Conservation (phyloP, 176 grass and related monocot genomes). For the Oryza meyeriana region DNA sequence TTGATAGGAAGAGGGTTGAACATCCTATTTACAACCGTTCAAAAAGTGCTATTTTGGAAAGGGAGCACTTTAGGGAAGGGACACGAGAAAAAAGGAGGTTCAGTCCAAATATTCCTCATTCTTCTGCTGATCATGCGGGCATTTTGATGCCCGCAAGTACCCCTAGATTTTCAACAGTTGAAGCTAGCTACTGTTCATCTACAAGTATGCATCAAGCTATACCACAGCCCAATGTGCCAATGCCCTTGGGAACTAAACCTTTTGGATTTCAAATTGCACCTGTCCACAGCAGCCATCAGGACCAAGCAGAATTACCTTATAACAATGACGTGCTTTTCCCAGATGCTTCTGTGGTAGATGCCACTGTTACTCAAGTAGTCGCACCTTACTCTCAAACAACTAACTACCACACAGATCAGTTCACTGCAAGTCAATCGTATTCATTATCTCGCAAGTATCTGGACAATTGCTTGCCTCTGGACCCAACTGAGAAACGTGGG, state of each 20-base stretch:
- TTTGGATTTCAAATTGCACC: slow-evolving; percentile 25
- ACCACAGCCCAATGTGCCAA: background rate
- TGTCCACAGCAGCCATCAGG: background rate
- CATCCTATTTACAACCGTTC: slow-evolving; percentile 2
- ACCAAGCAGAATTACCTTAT: slow-evolving; percentile 18
- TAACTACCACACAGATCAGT: background rate
- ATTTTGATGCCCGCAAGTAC: background rate
- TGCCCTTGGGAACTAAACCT: slow-evolving; percentile 11
- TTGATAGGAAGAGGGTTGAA: slow-evolving; percentile 30
- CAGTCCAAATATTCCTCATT: slow-evolving; percentile 9
- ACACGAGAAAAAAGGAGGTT: slow-evolving; percentile 10
- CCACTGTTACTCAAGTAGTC: background rate
- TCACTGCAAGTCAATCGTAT: background rate
- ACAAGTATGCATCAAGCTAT: slow-evolving; percentile 27
- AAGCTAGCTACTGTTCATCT: slow-evolving; percentile 18
- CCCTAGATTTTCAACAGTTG: slow-evolving; percentile 22
- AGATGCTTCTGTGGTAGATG: background rate
- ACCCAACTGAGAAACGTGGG: slow-evolving; percentile 16
- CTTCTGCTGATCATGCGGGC: background rate
- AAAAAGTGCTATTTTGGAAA: slow-evolving; percentile 12
- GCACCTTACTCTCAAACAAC: background rate
- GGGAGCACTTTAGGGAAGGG: background rate
- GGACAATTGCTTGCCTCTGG: background rate
- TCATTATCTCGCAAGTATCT: background rate
- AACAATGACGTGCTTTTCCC: background rate